Percentiles rank a stretch among this genome's conserved stretches.
phyloP scores from a whole-genome alignment of 2,329 filamentous ascomycete genomes.

The Dactylellina haptotyla region DNA sequence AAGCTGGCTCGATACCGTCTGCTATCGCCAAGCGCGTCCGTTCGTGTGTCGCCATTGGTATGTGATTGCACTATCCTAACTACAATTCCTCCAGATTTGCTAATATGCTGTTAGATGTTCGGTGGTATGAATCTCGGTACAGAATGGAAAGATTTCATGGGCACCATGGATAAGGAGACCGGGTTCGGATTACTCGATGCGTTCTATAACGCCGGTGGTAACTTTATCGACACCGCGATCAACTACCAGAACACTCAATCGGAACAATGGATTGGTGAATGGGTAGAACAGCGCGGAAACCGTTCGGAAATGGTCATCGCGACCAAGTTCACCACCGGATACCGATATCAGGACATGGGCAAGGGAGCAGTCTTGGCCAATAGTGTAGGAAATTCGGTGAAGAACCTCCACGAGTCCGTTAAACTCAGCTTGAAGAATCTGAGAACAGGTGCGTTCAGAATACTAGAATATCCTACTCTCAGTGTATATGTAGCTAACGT shows the following conservation, averaged over 20 bases:
- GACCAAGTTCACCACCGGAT: slow-evolving; percentile 75
- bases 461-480: no score
- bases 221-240: slow-evolving; percentile 78
- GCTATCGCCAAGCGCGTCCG: slow-evolving; percentile 72
- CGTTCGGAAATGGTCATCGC: slow-evolving; percentile 76
- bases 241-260: slow-evolving; percentile 74
- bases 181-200: slow-evolving; percentile 74
- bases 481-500: not conserved
- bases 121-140: slow-evolving; percentile 74
- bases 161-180: slow-evolving; percentile 71
- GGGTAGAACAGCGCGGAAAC: slow-evolving; percentile 73
- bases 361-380: slow-evolving; percentile 66
- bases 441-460: slow-evolving; percentile 60
- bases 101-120: slow-evolving; percentile 62
- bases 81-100: slow-evolving; percentile 56
- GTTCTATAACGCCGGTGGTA: slow-evolving; percentile 73
- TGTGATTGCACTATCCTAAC: not conserved
- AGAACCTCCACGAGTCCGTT: slow-evolving; percentile 70
- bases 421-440: slow-evolving; percentile 70
- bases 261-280: slow-evolving; percentile 75
- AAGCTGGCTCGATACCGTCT: slow-evolving; percentile 73
- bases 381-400: slow-evolving; percentile 70
- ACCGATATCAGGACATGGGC: slow-evolving; percentile 62
- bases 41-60: slow-evolving; percentile 74
- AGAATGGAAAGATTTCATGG: slow-evolving; percentile 70